Percentiles rank a stretch among this genome's conserved stretches.
These are phyloP conservation scores for Trichothecium sympodiale DNA, from an alignment of 2,329 filamentous ascomycete genomes.

Conservation along the genomic window DNA sequence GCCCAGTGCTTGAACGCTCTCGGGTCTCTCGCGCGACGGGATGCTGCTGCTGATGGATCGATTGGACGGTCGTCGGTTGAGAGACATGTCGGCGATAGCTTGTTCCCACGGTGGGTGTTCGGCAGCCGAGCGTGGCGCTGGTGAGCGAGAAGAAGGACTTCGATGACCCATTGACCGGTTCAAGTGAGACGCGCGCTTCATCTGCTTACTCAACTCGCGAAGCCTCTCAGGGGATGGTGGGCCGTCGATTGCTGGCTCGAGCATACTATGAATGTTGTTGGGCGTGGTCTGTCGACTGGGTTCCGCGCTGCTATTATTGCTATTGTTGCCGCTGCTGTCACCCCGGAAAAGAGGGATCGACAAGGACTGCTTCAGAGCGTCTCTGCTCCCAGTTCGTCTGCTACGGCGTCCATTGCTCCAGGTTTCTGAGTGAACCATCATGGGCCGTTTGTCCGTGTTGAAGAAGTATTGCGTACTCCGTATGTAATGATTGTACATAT, in stretches of 20 bases:
- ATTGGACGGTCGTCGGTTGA: slow-evolving; percentile 46
- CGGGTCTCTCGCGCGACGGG: slow-evolving; percentile 39
- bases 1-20: slow-evolving; percentile 48
- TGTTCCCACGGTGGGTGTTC: slow-evolving; percentile 39
- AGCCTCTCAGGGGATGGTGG: slow-evolving; percentile 50
- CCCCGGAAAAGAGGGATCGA: slow-evolving; percentile 1
- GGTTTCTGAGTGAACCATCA: too few species aligned
- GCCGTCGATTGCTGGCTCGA: slow-evolving; percentile 48
- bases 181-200: slow-evolving; percentile 40
- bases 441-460: too few species aligned
- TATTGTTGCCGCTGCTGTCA: neutral
- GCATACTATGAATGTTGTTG: slow-evolving; percentile 27
- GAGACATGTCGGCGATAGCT: slow-evolving; percentile 30
- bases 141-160: slow-evolving; percentile 40
- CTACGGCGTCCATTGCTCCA: neutral
- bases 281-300: slow-evolving; percentile 9
- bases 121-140: slow-evolving; percentile 36
- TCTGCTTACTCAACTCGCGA: slow-evolving; percentile 46
- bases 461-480: too few species aligned
- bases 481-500: too few species aligned
- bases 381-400: slow-evolving; percentile 9
- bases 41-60: slow-evolving; percentile 43
- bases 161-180: slow-evolving; percentile 19
- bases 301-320: slow-evolving; percentile 7
- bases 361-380: slow-evolving; percentile 5